Evolutionary conservation across 345 rosid species (phyloP), one percentile per base, ranked within the genome.

Genomic region (Citrus glauca): DNA sequence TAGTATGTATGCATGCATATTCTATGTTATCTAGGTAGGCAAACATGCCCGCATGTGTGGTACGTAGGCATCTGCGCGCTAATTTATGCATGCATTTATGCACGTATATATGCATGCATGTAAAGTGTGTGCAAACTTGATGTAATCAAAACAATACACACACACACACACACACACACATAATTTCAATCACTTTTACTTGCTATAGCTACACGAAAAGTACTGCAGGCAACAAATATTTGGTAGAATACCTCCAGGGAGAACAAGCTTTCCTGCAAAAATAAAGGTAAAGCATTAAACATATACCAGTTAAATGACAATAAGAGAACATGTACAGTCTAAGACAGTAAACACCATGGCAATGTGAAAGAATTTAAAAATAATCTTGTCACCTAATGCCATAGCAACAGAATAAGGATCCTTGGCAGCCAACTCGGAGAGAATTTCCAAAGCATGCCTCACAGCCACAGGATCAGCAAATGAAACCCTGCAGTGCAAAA

Each of bases 391-490:
- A 95, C 99, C 98, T 86, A 97, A 86, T 77, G 99, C 88, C 98
- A 94, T 90, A 73, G 99, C 97, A 82, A 93, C 98, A 45, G 95
- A 86, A 90, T 92, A 93, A 70, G 98, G 98, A 81, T 97, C 99
- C 83, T 82, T 91, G 64, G 91, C 64, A 53, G 99, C 98, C 84
- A 97, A 78, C 81, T 94, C 98, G 55, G 88, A 89, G 70, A 93
- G 81, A 81, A 94, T 93, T 86, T 94, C 98, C 85, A 97, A 81
- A 69, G 99, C 89, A 93, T 94, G 98, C 84, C 99, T 90, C 85
- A 97, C 99, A 73, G 99, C 98, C 85, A 97, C 89, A 84, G 99
- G 99, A 90, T 97, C 99, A 75, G 93, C 89, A 89, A 93, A 94
- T 27, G 91, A 94, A 80, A 97, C 87, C 82, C 99, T 96, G 87